These are phyloP conservation scores for Arabidopsis lyrata DNA, from an alignment of 441 rosid genomes.

Conservation along the genomic window DNA sequence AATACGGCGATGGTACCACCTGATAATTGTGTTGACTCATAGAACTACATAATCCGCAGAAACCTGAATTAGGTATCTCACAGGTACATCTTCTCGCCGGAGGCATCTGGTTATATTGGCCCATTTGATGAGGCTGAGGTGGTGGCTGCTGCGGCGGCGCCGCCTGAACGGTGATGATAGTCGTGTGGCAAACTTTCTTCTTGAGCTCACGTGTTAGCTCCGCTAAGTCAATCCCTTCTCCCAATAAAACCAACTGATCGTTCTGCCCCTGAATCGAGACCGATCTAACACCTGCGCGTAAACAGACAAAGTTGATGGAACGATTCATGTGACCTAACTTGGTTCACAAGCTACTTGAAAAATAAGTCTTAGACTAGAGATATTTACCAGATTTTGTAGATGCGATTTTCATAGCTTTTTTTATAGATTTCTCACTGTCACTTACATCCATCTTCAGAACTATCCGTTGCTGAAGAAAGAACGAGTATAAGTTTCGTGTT, in stretches of 20 bases:
- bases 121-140: neutral
- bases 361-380: neutral
- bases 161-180: conserved; percentile 39
- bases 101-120: conserved; percentile 30
- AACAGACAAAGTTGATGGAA: neutral
- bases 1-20: conserved; percentile 1
- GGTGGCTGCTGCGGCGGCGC: conserved; percentile 30
- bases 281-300: conserved; percentile 38
- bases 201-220: conserved; percentile 35
- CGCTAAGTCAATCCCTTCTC: conserved; percentile 42
- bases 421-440: conserved; percentile 31
- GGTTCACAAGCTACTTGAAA: conserved; percentile 14
- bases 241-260: conserved; percentile 38
- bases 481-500: neutral
- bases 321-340: conserved; percentile 33
- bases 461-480: conserved; percentile 41
- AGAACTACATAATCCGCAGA: conserved; percentile 37
- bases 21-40: conserved; percentile 19
- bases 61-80: conserved; percentile 40
- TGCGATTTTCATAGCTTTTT: conserved; percentile 44
- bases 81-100: conserved; percentile 38
- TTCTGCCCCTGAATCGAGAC: conserved; percentile 44
- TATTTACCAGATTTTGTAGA: conserved; percentile 29
- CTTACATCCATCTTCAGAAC: conserved; percentile 43
- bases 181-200: conserved; percentile 37